Evolutionary conservation across 495 filamentous ascomycete species (phyloP).

Genomic region (Hypomontagnella submonticulosa): DNA sequence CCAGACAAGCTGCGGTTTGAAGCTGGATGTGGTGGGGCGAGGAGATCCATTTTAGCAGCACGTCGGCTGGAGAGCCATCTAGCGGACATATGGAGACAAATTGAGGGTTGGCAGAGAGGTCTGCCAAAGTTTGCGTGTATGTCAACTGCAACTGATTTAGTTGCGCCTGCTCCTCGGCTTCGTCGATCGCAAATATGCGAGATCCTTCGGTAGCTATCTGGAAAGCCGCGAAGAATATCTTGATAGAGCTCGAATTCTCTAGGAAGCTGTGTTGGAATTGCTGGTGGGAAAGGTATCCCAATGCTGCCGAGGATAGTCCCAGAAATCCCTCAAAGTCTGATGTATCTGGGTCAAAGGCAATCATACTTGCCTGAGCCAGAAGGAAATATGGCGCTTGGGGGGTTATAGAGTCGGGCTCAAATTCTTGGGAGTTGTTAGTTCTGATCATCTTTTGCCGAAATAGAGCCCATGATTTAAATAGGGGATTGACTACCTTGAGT

Average conservation of each 20-base stretch:
- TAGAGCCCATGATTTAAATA: background rate
- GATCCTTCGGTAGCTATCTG: constrained; percentile 46
- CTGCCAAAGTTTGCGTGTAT: constrained; percentile 68
- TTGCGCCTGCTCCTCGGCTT: constrained; percentile 61
- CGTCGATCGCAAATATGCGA: constrained; percentile 37
- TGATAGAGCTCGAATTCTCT: constrained; percentile 44
- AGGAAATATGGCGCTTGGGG: constrained; percentile 49
- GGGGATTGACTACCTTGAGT: constrained; percentile 51
- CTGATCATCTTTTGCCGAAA: background rate
- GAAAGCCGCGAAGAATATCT: constrained; percentile 49
- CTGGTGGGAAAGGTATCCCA: constrained; percentile 56
- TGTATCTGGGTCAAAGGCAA: constrained; percentile 12
- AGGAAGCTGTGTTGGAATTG: constrained; percentile 59
- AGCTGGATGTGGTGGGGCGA: constrained; percentile 54
- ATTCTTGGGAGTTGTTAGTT: constrained; percentile 43
- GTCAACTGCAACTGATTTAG: constrained; percentile 65
- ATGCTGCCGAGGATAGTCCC: constrained; percentile 49
- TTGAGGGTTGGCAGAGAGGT: constrained; percentile 67
- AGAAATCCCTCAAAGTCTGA: constrained; percentile 53
- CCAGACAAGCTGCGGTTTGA: constrained; percentile 77
- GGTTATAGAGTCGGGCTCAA: constrained; percentile 50
- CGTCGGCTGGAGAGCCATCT: constrained; percentile 56
- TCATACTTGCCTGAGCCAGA: constrained; percentile 44
- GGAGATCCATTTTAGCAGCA: constrained; percentile 62
- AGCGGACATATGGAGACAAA: constrained; percentile 59